Conservation (phyloP, 1,284 basidiomycete species). For the Amylostereum areolatum region DNA sequence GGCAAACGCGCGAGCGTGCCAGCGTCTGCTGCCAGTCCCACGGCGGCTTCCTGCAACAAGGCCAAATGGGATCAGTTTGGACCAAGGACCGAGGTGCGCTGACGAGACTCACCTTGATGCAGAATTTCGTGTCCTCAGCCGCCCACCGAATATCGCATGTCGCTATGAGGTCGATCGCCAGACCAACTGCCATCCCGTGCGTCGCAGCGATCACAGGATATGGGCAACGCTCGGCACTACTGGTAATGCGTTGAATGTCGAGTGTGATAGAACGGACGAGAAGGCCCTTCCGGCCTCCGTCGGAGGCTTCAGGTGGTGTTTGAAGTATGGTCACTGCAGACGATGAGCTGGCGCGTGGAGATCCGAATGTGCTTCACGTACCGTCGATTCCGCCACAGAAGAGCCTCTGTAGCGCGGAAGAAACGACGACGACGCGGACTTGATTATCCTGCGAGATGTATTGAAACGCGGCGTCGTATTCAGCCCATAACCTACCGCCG, state of each 20-base stretch:
- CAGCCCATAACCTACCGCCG: conserved; percentile 79
- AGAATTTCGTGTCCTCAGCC: conserved; percentile 57
- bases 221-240: conserved; percentile 62
- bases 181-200: conserved; percentile 72
- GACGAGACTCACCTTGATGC: conserved; percentile 69
- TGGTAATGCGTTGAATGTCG: conserved; percentile 74
- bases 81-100: background rate
- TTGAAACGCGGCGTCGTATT: conserved; percentile 60
- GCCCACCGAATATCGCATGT: conserved; percentile 83
- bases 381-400: conserved; percentile 83
- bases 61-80: background rate
- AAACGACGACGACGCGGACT: conserved; percentile 67
- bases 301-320: conserved; percentile 15
- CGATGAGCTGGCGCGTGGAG: too few species aligned
- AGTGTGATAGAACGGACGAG: conserved; percentile 43
- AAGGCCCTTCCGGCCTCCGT: conserved; percentile 52
- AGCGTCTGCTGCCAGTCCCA: conserved; percentile 87
- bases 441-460: conserved; percentile 47
- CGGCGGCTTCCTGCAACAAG: conserved; percentile 72
- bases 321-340: conserved; percentile 26
- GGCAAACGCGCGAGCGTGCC: conserved; percentile 85
- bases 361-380: too few species aligned
- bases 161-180: conserved; percentile 72
- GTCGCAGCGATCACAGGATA: conserved; percentile 85
- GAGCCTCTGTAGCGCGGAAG: conserved; percentile 61